Evolutionary conservation across 2,329 filamentous ascomycete genomes (phyloP).

Genomic region (Aspergillus intermedius): DNA sequence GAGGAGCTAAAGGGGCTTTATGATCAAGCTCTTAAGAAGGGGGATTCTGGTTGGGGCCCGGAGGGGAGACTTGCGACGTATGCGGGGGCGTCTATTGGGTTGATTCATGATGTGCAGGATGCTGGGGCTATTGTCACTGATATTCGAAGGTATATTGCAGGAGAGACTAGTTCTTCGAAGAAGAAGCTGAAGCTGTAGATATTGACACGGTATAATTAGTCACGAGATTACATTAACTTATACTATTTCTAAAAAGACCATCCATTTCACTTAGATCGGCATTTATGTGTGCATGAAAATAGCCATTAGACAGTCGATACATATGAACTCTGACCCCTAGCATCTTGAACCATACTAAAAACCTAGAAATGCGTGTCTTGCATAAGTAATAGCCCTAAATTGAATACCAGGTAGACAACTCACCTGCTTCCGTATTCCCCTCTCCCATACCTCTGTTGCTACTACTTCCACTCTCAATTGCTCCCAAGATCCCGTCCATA

Average conservation of each 20-base stretch:
- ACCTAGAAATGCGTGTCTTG: no score
- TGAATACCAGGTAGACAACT: slow-evolving; percentile 6
- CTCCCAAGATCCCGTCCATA: slow-evolving; percentile 82
- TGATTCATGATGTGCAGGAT: slow-evolving; percentile 36
- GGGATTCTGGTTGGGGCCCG: slow-evolving; percentile 44
- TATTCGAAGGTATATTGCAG: slow-evolving; percentile 9
- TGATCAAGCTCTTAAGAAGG: slow-evolving; percentile 34
- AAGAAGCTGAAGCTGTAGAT: no score
- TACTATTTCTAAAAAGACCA: no score
- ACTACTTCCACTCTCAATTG: slow-evolving; percentile 85
- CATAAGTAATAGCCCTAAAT: no score
- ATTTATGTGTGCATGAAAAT: no score
- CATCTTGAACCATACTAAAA: no score
- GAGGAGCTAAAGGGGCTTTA: slow-evolving; percentile 42
- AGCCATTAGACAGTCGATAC: no score
- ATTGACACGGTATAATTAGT: no score
- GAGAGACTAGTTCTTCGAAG: no score
- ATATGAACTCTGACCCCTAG: no score
- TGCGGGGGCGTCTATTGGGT: slow-evolving; percentile 42
- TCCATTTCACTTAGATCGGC: no score
- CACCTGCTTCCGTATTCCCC: slow-evolving; percentile 70
- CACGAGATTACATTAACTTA: no score
- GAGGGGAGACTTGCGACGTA: slow-evolving; percentile 46
- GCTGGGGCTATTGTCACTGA: slow-evolving; percentile 36
- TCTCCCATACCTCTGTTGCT: slow-evolving; percentile 90